Evolutionary conservation across 2,329 filamentous ascomycete species (phyloP), one percentile per base, ranked within the genome.

Genomic region (Neofusicoccum cordaticola): DNA sequence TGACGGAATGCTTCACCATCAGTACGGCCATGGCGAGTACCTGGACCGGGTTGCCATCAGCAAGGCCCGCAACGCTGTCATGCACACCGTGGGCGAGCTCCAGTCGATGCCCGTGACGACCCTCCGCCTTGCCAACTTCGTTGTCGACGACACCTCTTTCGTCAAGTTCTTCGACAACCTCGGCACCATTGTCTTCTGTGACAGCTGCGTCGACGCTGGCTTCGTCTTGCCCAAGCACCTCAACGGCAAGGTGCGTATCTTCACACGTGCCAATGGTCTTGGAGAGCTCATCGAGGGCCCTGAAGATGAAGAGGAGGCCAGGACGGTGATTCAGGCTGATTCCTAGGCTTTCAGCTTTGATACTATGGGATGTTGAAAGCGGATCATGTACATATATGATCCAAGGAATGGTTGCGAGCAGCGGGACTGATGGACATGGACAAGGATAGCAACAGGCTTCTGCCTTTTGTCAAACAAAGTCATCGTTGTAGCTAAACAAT

Each of bases 121-220:
- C 48, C 69, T 76, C 11, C 73, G 70, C 62, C 73, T 76, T 1
- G 69, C 73, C 44, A 72, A 72, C 17, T 75, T 76, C 57, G 74
- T 75, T 7, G 66, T 76, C 27, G 74, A 76, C 60, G 65, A 69
- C n/a, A 68, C 72, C 0, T 72, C 73, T 0, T 75, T 76, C 27
- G 67, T 17, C 13, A 39, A 62, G 31, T 51, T 37, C 45, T 65
- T 65, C 27, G 35, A 44, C 7, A 42, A 45, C 8, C 58, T 58
- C 5, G 15, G 34, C 19, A 47, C 17, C 27, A 19, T 56, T 27
- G 64, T 51, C 27, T 57, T 66, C 47, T 50, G 41, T 11, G 17
- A 62, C 19, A 39, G 35, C 22, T 65, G 63, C 44, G 31, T 44
- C 11, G 63, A 65, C 15, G 63, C 63, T n/a, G 63, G 63, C 42